Evolutionary conservation across 2,329 filamentous ascomycete species (phyloP), one percentile per base, ranked within the genome.

Genomic region (Metarhizium rileyi): DNA sequence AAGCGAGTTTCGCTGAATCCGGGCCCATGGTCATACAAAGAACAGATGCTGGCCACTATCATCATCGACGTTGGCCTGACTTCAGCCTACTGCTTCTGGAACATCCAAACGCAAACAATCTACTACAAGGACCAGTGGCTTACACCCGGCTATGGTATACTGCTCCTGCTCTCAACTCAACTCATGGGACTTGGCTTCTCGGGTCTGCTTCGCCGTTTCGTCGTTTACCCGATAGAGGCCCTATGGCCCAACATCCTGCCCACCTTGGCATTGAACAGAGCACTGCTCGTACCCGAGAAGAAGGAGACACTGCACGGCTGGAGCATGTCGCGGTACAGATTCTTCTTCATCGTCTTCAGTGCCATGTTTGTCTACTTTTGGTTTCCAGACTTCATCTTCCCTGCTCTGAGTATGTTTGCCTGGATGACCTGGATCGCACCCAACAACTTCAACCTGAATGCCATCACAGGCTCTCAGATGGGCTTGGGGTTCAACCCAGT

Each of bases 351-450:
- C 40, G 56, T 57, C 27, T 72, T 74, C 60, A 64, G 3, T 40
- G 28, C 3, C 36, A 54, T 52, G 50, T 56, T 71, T 44, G 42
- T 74, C 22, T 76, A 71, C 59, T 75, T 72, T 57, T 75, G 71
- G 71, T 60, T 76, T 10, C 73, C 72, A 0, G 66, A 66, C n/a
- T 72, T 66, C 43, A 58, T 75, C 3, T 75, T 74, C 56, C 65
- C 60, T 0, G 70, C 67, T 1, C 59, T 75, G 2, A 63, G 63
- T 16, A 63, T 66, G 1, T 75, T 76, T 59, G 70, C 70, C 57
- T 76, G 72, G 71, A 74, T 74, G 63, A 70, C 70, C 0, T 75
- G 72, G 73, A 73, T 75, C n/a, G 60, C 70, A 0, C 73, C 73
- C 0, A 55, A 68, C 28, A 74, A 73, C 47, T 53, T 70, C 41